Conservation (phyloP, 805 yeast species). For the Phaffomyces opuntiae region DNA sequence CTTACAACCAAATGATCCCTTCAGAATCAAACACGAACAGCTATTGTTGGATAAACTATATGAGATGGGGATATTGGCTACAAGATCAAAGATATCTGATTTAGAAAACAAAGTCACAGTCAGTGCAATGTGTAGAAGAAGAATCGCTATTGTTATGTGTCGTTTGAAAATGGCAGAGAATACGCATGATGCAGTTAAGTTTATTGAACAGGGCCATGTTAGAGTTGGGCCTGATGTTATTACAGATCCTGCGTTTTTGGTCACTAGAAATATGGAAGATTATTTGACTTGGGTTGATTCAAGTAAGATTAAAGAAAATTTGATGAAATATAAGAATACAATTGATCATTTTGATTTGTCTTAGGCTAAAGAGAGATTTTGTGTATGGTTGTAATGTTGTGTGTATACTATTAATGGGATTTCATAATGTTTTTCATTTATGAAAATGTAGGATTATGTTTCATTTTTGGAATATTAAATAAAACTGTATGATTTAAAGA, state of each 20-base stretch:
- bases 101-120: conserved; percentile 89
- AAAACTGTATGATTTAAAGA: too few relatives aligned
- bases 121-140: conserved; percentile 83
- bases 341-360: conserved; percentile 53
- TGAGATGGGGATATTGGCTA: conserved; percentile 79
- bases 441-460: too few relatives aligned
- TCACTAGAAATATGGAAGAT: conserved; percentile 92
- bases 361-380: conserved; percentile 10
- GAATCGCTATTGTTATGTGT: conserved; percentile 93
- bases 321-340: conserved; percentile 78
- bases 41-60: conserved; percentile 80
- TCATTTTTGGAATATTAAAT: too few relatives aligned
- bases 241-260: conserved; percentile 92
- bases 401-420: neutral
- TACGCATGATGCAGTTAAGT: conserved; percentile 80
- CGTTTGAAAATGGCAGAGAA: conserved; percentile 90
- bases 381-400: too few relatives aligned
- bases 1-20: conserved; percentile 81
- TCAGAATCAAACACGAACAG: conserved; percentile 83
- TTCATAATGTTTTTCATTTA: neutral
- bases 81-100: conserved; percentile 87
- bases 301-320: conserved; percentile 85
- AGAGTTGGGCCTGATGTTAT: conserved; percentile 94
- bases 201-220: conserved; percentile 95
- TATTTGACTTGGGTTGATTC: conserved; percentile 97